Percentiles rank a stretch among this genome's conserved stretches.
Conservation (phyloP, 2,329 filamentous ascomycete species). For the Setomelanomma holmii region DNA sequence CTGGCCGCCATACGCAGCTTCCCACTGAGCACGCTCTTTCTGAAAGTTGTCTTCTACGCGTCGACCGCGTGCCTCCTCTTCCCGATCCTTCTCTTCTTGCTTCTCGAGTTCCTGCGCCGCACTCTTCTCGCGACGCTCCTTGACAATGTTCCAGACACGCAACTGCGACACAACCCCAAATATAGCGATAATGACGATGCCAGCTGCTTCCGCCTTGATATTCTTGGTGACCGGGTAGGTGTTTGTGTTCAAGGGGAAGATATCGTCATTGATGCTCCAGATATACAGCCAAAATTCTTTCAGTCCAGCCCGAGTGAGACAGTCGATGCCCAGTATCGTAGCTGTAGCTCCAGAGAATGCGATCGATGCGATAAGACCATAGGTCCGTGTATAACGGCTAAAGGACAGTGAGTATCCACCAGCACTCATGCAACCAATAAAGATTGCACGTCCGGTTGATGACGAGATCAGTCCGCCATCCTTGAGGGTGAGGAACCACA, state of each 20-base stretch:
- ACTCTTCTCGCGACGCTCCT: constrained; percentile 57
- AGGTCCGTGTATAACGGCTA: constrained; percentile 77
- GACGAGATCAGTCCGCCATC: constrained; percentile 75
- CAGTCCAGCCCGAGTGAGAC: constrained; percentile 84
- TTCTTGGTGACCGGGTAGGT: constrained; percentile 88
- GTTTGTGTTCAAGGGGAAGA: constrained; percentile 78
- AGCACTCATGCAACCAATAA: constrained; percentile 76
- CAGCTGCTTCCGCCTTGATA: constrained; percentile 83
- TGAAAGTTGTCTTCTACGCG: constrained; percentile 69
- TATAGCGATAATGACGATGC: constrained; percentile 75
- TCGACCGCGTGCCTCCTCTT: constrained; percentile 75
- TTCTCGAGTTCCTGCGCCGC: constrained; percentile 58
- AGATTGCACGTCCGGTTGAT: constrained; percentile 69
- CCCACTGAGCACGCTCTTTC: constrained; percentile 74
- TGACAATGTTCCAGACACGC: constrained; percentile 83
- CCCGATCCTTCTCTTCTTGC: constrained; percentile 65
- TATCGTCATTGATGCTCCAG: constrained; percentile 78
- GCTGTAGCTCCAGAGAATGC: constrained; percentile 83
- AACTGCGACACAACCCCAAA: constrained; percentile 84
- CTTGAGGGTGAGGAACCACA: constrained; percentile 87
- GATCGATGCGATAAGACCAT: constrained; percentile 77
- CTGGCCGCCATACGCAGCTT: constrained; percentile 74
- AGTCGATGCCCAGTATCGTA: constrained; percentile 84
- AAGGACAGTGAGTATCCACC: constrained; percentile 73
- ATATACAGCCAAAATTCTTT: constrained; percentile 97